Conservation (phyloP, 805 yeast species). For the Tetrapisispora fleetii region DNA sequence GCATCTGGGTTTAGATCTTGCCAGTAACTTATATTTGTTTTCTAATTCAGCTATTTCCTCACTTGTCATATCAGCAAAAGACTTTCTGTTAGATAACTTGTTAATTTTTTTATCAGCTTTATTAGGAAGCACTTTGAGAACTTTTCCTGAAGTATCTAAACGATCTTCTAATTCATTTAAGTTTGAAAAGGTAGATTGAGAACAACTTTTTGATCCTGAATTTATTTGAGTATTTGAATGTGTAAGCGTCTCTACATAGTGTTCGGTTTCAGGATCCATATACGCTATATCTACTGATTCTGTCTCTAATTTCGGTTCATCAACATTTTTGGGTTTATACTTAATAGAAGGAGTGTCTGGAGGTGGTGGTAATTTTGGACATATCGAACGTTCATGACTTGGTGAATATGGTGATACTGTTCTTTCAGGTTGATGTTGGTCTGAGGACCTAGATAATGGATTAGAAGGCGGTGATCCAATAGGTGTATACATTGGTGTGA, state of each 20-base stretch:
- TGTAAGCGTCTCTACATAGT: conserved; percentile 15
- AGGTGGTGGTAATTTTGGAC: conserved; percentile 20
- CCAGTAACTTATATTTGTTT: conserved; percentile 17
- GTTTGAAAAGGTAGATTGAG: conserved; percentile 26
- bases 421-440: background rate
- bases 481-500: background rate
- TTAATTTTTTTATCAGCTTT: background rate
- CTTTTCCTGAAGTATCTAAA: conserved; percentile 3
- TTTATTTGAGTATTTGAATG: conserved; percentile 23
- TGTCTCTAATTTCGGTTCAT: conserved; percentile 9
- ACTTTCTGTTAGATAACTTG: conserved; percentile 12
- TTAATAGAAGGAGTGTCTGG: conserved; percentile 15
- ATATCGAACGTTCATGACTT: background rate
- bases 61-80: conserved; percentile 27
- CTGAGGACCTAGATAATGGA: background rate
- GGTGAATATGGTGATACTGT: conserved; percentile 8
- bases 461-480: background rate
- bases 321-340: conserved; percentile 6
- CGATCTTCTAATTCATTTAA: conserved; percentile 29
- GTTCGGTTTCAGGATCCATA: conserved; percentile 13
- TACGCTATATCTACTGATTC: conserved; percentile 19
- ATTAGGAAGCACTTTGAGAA: background rate
- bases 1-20: conserved; percentile 17
- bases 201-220: conserved; percentile 26
- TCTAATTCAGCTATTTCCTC: conserved; percentile 26